Evolutionary conservation across 805 yeast genomes (phyloP).

Genomic region (Barnettozyma vustinii): DNA sequence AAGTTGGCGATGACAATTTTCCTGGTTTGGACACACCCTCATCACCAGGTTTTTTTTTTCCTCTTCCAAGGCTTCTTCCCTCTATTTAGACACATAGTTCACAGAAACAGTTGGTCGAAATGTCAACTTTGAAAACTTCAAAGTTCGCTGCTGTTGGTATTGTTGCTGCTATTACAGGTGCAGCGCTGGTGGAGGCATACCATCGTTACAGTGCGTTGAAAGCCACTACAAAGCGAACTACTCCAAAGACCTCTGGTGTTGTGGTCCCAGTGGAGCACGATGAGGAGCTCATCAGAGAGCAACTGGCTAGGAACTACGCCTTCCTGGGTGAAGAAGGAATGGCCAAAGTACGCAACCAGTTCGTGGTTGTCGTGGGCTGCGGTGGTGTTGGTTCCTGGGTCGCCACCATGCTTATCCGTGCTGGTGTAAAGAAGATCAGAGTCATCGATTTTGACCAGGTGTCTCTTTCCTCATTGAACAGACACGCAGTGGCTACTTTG

Average conservation of each 20-base stretch:
- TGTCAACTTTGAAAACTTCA: neutral
- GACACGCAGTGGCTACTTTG: conserved; percentile 92
- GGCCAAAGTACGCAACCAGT: conserved; percentile 60
- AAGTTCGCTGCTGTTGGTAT: conserved; percentile 6
- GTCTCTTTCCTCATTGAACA: conserved; percentile 80
- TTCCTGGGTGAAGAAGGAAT: conserved; percentile 86
- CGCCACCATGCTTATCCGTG: conserved; percentile 82
- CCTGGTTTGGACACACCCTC: neutral
- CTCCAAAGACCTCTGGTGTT: neutral
- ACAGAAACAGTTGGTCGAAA: neutral
- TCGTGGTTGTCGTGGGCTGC: conserved; percentile 81
- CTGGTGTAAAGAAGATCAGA: conserved; percentile 77
- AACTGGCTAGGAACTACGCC: conserved; percentile 89
- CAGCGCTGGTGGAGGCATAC: conserved; percentile 14
- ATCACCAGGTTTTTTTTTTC: neutral
- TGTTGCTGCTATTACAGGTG: conserved; percentile 9
- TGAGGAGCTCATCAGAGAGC: conserved; percentile 81
- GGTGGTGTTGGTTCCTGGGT: conserved; percentile 99
- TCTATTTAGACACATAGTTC: neutral
- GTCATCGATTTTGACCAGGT: conserved; percentile 96
- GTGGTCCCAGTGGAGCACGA: conserved; percentile 29
- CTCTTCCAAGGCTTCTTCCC: neutral
- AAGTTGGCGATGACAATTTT: neutral
- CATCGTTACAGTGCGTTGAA: conserved; percentile 13
- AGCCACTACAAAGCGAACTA: neutral